A percentile compares a stretch with the other conserved stretches of the same genome.
phyloP scores from a whole-genome alignment of 306 rosid genomes.

The Cotoneaster glaucophyllus region DNA sequence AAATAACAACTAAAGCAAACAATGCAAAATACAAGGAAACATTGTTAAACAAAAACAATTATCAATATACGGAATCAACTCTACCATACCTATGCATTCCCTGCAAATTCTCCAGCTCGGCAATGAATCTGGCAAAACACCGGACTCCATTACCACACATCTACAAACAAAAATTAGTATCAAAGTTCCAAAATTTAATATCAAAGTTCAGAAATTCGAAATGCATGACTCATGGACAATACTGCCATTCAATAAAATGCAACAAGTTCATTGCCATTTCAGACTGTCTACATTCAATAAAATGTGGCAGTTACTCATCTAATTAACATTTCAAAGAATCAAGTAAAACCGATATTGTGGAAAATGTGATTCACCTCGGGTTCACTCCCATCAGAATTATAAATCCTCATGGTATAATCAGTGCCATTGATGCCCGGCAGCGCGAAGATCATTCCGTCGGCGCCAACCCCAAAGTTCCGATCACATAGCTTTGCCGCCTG shows the following conservation, averaged over 20 bases:
- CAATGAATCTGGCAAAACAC: constrained; percentile 74
- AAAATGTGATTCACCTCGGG: constrained; percentile 60
- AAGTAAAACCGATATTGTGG: too few species aligned
- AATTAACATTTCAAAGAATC: neutral
- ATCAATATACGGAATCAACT: neutral
- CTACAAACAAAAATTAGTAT: constrained; percentile 18
- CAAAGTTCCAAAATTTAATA: neutral
- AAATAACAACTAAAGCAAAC: neutral
- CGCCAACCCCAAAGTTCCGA: constrained; percentile 85
- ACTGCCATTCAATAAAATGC: neutral
- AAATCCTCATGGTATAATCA: constrained; percentile 78
- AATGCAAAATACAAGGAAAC: neutral
- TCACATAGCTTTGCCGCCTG: constrained; percentile 74
- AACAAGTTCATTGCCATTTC: neutral
- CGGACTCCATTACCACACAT: constrained; percentile 96
- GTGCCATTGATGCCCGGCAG: constrained; percentile 71
- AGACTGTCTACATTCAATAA: neutral
- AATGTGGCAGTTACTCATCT: neutral
- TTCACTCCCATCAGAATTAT: constrained; percentile 86
- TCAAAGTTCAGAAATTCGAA: neutral
- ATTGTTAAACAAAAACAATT: neutral
- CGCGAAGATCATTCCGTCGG: constrained; percentile 77
- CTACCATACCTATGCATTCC: constrained; percentile 64
- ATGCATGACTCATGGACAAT: neutral
- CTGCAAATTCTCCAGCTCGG: constrained; percentile 70